Evolutionary conservation across 768 basidiomycete species (phyloP), one percentile per base, ranked within the genome.

Genomic region (Suillus discolor): DNA sequence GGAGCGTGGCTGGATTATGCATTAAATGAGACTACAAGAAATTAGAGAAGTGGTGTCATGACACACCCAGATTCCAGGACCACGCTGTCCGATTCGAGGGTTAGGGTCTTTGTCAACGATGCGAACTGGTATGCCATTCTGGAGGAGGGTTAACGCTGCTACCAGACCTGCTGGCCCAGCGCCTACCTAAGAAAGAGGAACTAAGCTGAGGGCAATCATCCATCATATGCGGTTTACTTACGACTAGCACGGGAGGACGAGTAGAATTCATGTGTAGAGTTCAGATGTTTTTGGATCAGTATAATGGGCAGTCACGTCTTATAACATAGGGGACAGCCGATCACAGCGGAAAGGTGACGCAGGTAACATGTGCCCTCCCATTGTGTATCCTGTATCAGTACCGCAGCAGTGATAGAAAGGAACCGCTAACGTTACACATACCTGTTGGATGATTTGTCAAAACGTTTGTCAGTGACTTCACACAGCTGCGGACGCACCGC

Each of bases 101-200:
- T 72, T 57, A 0, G 76, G 67, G 3, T 65, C 54, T 38, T 66
- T 65, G 6, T 66, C 66, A 5, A 66, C 59, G 36, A 66, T 65
- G 41, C 66, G 65, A 36, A 57, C 61, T 57, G 34, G 66, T 18
- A 81, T 66, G 7, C 73, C 75, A 31, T 75, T 75, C 11, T 71
- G 65, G 1, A 72, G 66, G 4, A 85, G 79, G 7, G 77, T 69
- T 1, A 83, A 75, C 3, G 81, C 82, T 59, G 79, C 75, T 57
- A 82, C 79, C 9, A 84, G 74, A 45, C 84, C 83, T 38, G 82
- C 78, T 9, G 83, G 82, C 13, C 83, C 83, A 41, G 78, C 82
- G 45, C 83, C 84, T 41, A 81, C 82, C 83, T 84, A 28, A 41
- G 51, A 23, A 13, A 45, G 12, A 53, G 20, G 45, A 20, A 45